phyloP scores from a whole-genome alignment of 2,329 filamentous ascomycete species.

The Chaetomiaceae sp. region DNA sequence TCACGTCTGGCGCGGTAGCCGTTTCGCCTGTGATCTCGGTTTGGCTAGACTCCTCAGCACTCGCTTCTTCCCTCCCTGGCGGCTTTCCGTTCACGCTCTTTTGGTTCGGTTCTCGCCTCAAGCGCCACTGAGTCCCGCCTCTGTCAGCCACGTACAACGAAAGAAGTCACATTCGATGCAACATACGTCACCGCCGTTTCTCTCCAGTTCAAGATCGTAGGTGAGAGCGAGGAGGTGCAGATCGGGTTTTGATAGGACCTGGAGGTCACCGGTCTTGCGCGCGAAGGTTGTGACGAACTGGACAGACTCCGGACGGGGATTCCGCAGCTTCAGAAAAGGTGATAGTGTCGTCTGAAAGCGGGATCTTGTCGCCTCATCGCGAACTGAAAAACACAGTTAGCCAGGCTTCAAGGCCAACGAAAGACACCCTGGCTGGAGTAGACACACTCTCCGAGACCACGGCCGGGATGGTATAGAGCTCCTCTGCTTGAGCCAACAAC shows the following conservation, averaged over 20 bases:
- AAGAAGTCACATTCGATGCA: too few relatives aligned
- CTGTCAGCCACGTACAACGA: not conserved
- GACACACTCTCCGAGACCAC: constrained; percentile 67
- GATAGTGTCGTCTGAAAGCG: constrained; percentile 78
- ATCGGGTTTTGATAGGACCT: constrained; percentile 83
- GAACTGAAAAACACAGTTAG: constrained; percentile 22
- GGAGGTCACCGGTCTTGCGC: constrained; percentile 79
- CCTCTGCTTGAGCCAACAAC: constrained; percentile 68
- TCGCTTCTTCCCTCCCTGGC: constrained; percentile 38
- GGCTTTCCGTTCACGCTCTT: constrained; percentile 68
- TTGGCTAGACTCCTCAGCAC: constrained; percentile 8
- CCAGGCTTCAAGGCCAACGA: not conserved
- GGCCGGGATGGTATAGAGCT: constrained; percentile 74
- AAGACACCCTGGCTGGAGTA: not conserved
- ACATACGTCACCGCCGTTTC: constrained; percentile 66
- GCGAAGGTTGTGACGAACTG: constrained; percentile 80
- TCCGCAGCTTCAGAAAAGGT: constrained; percentile 75
- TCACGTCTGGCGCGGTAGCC: constrained; percentile 33
- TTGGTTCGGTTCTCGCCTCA: constrained; percentile 73
- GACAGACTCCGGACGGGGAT: constrained; percentile 68
- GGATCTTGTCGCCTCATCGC: constrained; percentile 72
- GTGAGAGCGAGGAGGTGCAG: constrained; percentile 82
- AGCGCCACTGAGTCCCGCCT: constrained; percentile 50
- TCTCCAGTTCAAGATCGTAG: constrained; percentile 91
- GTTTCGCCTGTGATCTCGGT: not conserved